phyloP scores from a whole-genome alignment of 345 rosid species.

The Salix caprea region DNA sequence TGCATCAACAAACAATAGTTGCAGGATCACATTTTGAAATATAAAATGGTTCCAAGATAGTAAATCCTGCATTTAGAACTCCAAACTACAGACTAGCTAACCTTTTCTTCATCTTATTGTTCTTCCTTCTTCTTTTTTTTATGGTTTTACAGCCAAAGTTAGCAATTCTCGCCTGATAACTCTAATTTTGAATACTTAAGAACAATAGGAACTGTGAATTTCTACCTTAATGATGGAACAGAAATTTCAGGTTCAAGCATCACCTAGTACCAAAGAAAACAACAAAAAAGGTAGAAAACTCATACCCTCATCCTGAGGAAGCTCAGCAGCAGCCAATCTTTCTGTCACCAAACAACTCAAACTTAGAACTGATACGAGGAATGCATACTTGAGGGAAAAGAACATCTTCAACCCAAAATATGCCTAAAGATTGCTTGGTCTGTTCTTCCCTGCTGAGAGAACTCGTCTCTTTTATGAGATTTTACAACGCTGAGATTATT shows the following conservation, averaged over 20 bases:
- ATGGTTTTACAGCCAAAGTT: background rate
- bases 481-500: background rate
- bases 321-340: constrained; percentile 21
- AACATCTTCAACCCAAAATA: background rate
- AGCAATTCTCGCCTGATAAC: background rate
- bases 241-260: background rate
- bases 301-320: constrained; percentile 44
- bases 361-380: constrained; percentile 3
- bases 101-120: background rate
- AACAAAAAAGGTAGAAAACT: background rate
- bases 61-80: background rate
- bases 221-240: background rate
- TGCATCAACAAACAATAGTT: background rate
- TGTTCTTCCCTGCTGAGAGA: background rate
- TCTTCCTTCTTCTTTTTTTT: background rate
- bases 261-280: background rate
- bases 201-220: background rate
- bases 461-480: background rate
- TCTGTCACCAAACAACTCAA: constrained; percentile 12
- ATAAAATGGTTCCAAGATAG: background rate
- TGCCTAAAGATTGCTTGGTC: background rate
- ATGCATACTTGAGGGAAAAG: background rate
- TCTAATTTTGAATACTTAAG: background rate
- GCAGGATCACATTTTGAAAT: background rate
- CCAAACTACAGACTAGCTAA: background rate